phyloP scores from a whole-genome alignment of 2,329 filamentous ascomycete genomes.

The Shiraia bambusicola region DNA sequence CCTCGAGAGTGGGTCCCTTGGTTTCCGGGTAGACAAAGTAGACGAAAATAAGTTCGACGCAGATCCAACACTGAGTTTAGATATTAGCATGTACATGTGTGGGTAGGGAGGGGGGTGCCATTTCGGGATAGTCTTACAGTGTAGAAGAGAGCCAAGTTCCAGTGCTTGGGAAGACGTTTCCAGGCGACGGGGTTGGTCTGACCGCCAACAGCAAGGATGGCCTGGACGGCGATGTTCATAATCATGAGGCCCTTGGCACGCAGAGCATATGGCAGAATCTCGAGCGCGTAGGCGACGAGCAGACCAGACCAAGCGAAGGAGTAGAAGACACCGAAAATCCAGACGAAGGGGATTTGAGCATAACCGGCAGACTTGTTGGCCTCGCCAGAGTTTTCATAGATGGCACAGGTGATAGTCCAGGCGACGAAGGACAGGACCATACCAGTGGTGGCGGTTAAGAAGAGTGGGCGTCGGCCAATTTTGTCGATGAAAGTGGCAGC shows the following conservation, averaged over 20 bases:
- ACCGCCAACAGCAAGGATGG: slow-evolving; percentile 62
- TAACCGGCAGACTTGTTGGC: slow-evolving; percentile 43
- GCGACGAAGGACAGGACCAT: slow-evolving; percentile 41
- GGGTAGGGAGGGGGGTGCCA: no score
- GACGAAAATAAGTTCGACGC: slow-evolving; percentile 61
- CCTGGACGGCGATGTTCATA: slow-evolving; percentile 66
- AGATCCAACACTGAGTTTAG: slow-evolving; percentile 54
- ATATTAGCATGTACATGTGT: no score
- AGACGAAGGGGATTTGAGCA: slow-evolving; percentile 54
- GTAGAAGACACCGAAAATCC: slow-evolving; percentile 55
- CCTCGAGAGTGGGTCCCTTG: slow-evolving; percentile 68
- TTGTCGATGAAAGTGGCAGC: slow-evolving; percentile 59
- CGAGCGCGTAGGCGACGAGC: slow-evolving; percentile 56
- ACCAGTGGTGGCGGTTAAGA: slow-evolving; percentile 48
- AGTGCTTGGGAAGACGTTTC: slow-evolving; percentile 57
- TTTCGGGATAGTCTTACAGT: slow-evolving; percentile 39
- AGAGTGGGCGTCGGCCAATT: slow-evolving; percentile 59
- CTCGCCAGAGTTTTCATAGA: slow-evolving; percentile 32
- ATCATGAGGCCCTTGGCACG: slow-evolving; percentile 54
- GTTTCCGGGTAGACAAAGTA: slow-evolving; percentile 55
- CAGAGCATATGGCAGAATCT: slow-evolving; percentile 53
- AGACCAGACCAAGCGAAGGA: slow-evolving; percentile 60
- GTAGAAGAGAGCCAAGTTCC: slow-evolving; percentile 68
- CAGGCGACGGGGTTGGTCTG: slow-evolving; percentile 64
- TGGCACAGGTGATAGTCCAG: slow-evolving; percentile 40